phyloP scores from a whole-genome alignment of 768 basidiomycete species.

The Xanthoconium stramineum region DNA sequence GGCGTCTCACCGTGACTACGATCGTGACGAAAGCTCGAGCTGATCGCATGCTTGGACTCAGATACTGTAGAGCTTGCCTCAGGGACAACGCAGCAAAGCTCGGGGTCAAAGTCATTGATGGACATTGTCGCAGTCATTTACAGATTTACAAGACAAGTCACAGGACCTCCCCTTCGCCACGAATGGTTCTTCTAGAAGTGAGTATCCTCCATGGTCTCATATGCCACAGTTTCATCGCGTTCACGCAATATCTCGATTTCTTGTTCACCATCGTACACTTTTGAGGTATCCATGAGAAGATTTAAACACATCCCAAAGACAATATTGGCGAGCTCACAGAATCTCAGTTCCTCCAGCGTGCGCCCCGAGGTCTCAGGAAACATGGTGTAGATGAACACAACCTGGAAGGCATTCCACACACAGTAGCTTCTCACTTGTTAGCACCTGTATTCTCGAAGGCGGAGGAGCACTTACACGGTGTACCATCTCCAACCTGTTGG shows the following conservation, averaged over 20 bases:
- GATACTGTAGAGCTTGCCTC: no score
- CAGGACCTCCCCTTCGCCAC: neutral
- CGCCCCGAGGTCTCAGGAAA: neutral
- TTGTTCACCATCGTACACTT: constrained; percentile 1
- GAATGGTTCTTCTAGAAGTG: neutral
- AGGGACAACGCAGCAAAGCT: no score
- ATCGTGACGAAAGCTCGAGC: no score
- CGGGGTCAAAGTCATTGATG: no score
- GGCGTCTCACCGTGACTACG: no score
- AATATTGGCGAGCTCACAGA: constrained; percentile 7
- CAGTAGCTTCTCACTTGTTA: neutral
- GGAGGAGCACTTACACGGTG: neutral
- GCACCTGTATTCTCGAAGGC: no score
- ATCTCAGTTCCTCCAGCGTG: neutral
- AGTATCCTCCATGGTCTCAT: neutral
- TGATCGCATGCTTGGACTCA: no score
- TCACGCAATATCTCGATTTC: neutral
- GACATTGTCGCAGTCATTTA: no score
- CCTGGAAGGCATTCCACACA: neutral
- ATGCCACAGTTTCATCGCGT: neutral
- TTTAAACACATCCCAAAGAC: neutral
- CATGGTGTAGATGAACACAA: neutral
- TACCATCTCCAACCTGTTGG: constrained; percentile 1
- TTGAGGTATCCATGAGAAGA: neutral
- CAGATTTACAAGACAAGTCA: constrained; percentile 4